These are phyloP conservation scores for Neurospora tetraspora DNA, from an alignment of 495 filamentous ascomycete genomes.

Conservation along the genomic window DNA sequence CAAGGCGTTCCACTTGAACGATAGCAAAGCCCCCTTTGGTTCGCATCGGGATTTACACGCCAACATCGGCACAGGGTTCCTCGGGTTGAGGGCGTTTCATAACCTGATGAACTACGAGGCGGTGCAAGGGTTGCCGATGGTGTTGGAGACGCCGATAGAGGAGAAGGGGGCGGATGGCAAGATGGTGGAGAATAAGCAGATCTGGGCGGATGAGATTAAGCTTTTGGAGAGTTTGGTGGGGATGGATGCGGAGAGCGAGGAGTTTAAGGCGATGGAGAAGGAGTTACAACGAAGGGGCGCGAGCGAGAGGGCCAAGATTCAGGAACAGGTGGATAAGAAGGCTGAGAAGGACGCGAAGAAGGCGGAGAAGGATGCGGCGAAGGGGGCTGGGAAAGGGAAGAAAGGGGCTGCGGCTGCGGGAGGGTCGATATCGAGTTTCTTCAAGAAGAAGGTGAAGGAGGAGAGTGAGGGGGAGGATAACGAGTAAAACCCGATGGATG, in stretches of 20 bases:
- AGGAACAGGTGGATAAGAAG: conserved; percentile 62
- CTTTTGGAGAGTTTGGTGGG: conserved; percentile 81
- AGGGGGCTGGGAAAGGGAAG: conserved; percentile 23
- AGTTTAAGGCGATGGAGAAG: conserved; percentile 45
- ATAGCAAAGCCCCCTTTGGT: conserved; percentile 76
- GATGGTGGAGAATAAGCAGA: conserved; percentile 55
- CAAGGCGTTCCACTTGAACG: conserved; percentile 81
- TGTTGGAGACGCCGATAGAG: conserved; percentile 91
- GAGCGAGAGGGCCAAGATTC: conserved; percentile 59
- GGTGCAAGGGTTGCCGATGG: conserved; percentile 76
- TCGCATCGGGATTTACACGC: conserved; percentile 80
- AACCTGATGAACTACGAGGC: conserved; percentile 76
- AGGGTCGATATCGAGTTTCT: neutral
- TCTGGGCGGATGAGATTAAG: conserved; percentile 84
- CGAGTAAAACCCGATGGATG: neutral
- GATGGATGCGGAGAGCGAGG: conserved; percentile 58
- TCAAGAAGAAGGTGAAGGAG: conserved; percentile 27
- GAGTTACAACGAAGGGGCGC: conserved; percentile 61
- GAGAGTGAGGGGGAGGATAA: conserved; percentile 22
- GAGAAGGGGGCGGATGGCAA: conserved; percentile 45
- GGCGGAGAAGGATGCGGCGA: conserved; percentile 40
- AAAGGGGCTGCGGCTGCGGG: neutral
- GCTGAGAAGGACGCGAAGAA: conserved; percentile 42
- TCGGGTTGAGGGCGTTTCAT: conserved; percentile 83
- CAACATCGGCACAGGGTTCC: conserved; percentile 88